Conservation (phyloP, 2,329 filamentous ascomycete species). For the Aspergillus ruber region DNA sequence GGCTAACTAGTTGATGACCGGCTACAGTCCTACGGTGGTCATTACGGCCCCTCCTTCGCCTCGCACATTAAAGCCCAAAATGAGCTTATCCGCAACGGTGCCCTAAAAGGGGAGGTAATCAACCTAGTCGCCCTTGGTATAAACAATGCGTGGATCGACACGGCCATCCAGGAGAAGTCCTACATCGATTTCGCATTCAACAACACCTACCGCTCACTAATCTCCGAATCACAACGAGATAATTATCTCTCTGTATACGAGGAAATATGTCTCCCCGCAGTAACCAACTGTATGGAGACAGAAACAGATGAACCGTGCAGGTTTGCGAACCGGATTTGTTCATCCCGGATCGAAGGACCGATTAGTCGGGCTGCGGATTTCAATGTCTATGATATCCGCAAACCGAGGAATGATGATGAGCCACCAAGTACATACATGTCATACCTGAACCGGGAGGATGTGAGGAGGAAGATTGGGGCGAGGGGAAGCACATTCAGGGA, state of each 20-base stretch:
- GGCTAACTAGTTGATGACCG: neutral
- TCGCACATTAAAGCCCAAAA: conserved; percentile 35
- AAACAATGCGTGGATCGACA: conserved; percentile 53
- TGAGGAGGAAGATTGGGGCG: conserved; percentile 43
- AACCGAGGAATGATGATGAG: conserved; percentile 30
- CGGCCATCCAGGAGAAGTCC: conserved; percentile 36
- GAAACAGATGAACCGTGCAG: conserved; percentile 26
- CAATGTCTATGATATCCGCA: conserved; percentile 43
- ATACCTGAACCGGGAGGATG: conserved; percentile 34
- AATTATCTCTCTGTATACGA: conserved; percentile 30
- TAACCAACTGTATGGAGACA: conserved; percentile 32
- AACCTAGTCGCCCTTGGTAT: conserved; percentile 51
- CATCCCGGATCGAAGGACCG: conserved; percentile 29
- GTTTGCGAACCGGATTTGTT: conserved; percentile 31
- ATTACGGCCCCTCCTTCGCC: conserved; percentile 30
- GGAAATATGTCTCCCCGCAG: conserved; percentile 30
- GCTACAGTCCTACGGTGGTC: conserved; percentile 28
- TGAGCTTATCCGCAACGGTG: conserved; percentile 28
- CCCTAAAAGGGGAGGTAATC: conserved; percentile 37
- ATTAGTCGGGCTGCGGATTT: conserved; percentile 23
- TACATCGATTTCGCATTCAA: conserved; percentile 43
- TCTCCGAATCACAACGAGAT: conserved; percentile 27
- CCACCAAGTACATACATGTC: conserved; percentile 36
- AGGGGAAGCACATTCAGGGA: conserved; percentile 35
- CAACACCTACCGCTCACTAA: conserved; percentile 41